phyloP scores from a whole-genome alignment of 139 green algal genomes.

The Bryopsis sp. region DNA sequence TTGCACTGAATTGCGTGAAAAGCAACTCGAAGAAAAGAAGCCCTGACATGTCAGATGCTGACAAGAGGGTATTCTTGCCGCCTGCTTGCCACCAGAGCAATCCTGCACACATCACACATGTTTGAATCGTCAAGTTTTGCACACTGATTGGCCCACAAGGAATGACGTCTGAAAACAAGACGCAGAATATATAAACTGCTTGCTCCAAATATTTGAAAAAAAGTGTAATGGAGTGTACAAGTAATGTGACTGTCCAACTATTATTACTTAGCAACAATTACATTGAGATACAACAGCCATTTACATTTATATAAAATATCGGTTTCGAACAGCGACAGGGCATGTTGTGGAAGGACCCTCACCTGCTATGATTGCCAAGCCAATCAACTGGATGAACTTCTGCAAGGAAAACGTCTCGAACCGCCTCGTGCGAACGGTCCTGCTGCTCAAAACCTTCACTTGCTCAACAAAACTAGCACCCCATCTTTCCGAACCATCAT shows the following conservation, averaged over 20 bases:
- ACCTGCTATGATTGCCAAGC: conserved; percentile 10
- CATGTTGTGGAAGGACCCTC: too few species aligned
- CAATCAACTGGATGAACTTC: conserved; percentile 27
- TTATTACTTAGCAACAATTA: neutral
- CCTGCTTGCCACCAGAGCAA: conserved; percentile 50
- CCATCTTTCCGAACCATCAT: conserved; percentile 12
- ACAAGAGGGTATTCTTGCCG: conserved; percentile 13
- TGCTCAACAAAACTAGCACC: conserved; percentile 22
- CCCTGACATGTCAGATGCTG: conserved; percentile 33
- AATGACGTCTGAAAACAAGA: neutral
- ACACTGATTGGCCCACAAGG: neutral
- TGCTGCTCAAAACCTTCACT: conserved; percentile 36
- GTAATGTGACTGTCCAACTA: neutral
- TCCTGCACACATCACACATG: conserved; percentile 8
- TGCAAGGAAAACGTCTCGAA: conserved; percentile 47
- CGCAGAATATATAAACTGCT: neutral
- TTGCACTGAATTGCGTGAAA: conserved; percentile 38
- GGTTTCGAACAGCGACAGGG: too few species aligned
- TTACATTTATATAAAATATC: neutral
- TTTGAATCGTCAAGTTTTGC: neutral
- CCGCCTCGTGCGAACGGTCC: conserved; percentile 45
- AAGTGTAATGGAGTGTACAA: neutral
- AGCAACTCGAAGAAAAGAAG: conserved; percentile 54
- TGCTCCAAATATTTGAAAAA: neutral
- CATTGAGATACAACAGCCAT: neutral